Conservation (phyloP, 1,139 yeast species). For the Pichia sp. region DNA sequence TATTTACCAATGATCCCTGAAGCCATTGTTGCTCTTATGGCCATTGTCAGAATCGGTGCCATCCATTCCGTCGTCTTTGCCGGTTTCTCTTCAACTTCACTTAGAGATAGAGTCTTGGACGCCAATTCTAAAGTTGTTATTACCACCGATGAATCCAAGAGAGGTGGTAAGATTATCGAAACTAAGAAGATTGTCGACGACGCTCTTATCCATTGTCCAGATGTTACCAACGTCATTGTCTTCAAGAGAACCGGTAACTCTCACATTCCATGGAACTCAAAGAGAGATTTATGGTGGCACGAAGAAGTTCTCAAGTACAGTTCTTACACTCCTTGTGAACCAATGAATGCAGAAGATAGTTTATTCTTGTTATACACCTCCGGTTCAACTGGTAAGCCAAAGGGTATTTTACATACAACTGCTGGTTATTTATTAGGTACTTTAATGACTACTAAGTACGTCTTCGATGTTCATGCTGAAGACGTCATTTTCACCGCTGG, state of each 20-base stretch:
- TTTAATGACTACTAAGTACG: constrained; percentile 64
- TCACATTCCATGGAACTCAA: constrained; percentile 58
- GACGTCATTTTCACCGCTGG: constrained; percentile 83
- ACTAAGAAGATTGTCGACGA: constrained; percentile 83
- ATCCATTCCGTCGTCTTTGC: constrained; percentile 84
- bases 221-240: constrained; percentile 67
- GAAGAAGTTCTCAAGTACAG: constrained; percentile 69
- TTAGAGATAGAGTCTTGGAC: constrained; percentile 73
- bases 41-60: constrained; percentile 78
- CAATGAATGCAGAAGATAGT: constrained; percentile 61
- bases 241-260: constrained; percentile 71
- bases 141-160: constrained; percentile 76
- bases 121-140: constrained; percentile 73
- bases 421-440: constrained; percentile 82
- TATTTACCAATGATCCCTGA: constrained; percentile 88
- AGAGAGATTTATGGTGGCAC: constrained; percentile 82
- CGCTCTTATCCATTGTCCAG: constrained; percentile 68
- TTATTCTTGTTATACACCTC: constrained; percentile 64
- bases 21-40: constrained; percentile 69
- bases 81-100: constrained; percentile 74
- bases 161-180: constrained; percentile 83
- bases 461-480: constrained; percentile 71
- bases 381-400: constrained; percentile 70
- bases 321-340: constrained; percentile 59
- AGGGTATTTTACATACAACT: constrained; percentile 71